Evolutionary conservation across 2,329 filamentous ascomycete genomes (phyloP).

Genomic region (Ambrosiella beaveri): DNA sequence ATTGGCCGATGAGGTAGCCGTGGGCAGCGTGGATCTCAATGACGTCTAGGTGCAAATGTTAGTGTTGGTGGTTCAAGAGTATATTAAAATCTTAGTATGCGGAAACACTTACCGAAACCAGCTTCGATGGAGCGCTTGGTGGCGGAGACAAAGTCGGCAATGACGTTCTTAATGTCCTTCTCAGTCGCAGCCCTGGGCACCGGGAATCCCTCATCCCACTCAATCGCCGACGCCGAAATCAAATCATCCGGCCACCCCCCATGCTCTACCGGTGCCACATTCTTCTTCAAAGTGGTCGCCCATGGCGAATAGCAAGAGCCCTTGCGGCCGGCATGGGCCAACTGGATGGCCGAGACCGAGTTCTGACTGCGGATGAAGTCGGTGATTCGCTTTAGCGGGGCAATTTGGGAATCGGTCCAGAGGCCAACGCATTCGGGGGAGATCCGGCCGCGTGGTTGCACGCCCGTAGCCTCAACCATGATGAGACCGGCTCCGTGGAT

Average conservation of each 20-base stretch:
- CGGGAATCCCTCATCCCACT: slow-evolving; percentile 45
- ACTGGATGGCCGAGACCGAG: slow-evolving; percentile 62
- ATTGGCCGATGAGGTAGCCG: slow-evolving; percentile 50
- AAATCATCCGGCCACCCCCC: slow-evolving; percentile 42
- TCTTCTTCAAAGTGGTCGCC: slow-evolving; percentile 34
- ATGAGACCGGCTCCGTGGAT: slow-evolving; percentile 57
- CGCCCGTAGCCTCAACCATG: slow-evolving; percentile 63
- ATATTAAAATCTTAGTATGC: slow-evolving; percentile 9
- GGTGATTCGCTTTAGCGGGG: slow-evolving; percentile 48
- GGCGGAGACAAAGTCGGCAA: slow-evolving; percentile 42
- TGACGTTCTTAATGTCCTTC: slow-evolving; percentile 48
- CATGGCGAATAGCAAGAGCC: slow-evolving; percentile 45
- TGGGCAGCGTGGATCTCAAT: slow-evolving; percentile 53
- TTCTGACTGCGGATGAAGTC: slow-evolving; percentile 68
- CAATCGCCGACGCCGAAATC: slow-evolving; percentile 31
- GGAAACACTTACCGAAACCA: slow-evolving; percentile 30
- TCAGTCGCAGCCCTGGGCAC: slow-evolving; percentile 50
- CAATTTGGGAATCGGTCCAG: slow-evolving; percentile 73
- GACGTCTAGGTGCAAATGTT: slow-evolving; percentile 31
- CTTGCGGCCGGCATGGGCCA: slow-evolving; percentile 65
- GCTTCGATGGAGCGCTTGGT: slow-evolving; percentile 44
- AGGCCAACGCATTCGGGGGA: slow-evolving; percentile 63
- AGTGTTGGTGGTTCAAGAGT: neutral
- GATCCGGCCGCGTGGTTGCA: slow-evolving; percentile 63
- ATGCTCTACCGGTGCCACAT: slow-evolving; percentile 32